Conservation (phyloP, 2,329 filamentous ascomycete species). For the Alternaria incomplexa region DNA sequence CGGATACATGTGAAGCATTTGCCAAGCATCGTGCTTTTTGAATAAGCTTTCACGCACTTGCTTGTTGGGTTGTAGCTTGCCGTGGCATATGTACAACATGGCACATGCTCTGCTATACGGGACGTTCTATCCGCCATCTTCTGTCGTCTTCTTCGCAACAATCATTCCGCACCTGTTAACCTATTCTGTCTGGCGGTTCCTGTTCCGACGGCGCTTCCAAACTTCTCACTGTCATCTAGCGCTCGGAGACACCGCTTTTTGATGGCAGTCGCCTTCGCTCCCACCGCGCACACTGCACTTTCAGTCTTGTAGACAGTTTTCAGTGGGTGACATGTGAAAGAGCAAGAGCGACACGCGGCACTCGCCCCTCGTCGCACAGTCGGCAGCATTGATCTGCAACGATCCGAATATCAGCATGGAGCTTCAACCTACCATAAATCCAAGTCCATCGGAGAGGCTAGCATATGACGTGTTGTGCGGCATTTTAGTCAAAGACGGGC, state of each 20-base stretch:
- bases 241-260: background rate
- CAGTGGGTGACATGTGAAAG: background rate
- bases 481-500: slow-evolving; percentile 10
- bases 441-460: background rate
- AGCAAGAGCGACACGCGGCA: background rate
- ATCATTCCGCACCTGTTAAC: background rate
- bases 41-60: slow-evolving; percentile 16
- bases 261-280: background rate
- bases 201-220: background rate
- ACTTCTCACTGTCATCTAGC: background rate
- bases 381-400: background rate
- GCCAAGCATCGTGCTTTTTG: slow-evolving; percentile 10
- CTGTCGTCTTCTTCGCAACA: background rate
- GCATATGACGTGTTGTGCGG: slow-evolving; percentile 15
- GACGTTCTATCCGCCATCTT: background rate
- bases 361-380: background rate
- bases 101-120: background rate
- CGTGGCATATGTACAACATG: background rate
- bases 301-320: background rate
- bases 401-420: background rate
- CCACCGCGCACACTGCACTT: background rate
- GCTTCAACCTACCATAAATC: background rate
- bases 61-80: slow-evolving; percentile 10
- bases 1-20: background rate
- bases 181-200: background rate